Percentiles rank a stretch among this genome's conserved stretches.
Conservation (phyloP, 1,284 basidiomycete genomes). For the Cystobasidium pallidum region DNA sequence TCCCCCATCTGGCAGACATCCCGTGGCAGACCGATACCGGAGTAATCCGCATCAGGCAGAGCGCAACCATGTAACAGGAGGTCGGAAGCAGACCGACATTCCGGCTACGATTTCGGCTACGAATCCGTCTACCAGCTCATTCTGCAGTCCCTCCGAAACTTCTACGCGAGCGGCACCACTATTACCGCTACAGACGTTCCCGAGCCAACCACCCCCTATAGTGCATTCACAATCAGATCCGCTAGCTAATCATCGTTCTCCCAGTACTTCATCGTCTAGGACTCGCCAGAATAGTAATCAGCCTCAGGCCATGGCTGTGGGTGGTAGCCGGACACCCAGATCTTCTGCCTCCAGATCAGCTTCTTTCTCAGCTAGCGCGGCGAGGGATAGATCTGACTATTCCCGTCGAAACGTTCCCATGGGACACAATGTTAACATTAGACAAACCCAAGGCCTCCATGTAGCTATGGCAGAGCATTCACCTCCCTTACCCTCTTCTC, state of each 20-base stretch:
- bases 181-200: not conserved
- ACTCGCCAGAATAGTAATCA: not conserved
- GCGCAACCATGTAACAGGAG: not conserved
- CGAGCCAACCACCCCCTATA: constrained; percentile 11
- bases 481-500: constrained; percentile 37
- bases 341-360: constrained; percentile 28
- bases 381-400: not conserved
- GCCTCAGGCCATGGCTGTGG: not conserved
- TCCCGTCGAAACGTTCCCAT: constrained; percentile 9
- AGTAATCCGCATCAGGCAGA: not conserved
- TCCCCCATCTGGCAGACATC: constrained; percentile 3
- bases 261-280: not conserved
- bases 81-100: not conserved
- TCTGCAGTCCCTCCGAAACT: not conserved
- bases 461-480: not conserved
- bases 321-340: not conserved
- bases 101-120: not conserved
- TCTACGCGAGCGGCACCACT: constrained; percentile 7
- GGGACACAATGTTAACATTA: not conserved
- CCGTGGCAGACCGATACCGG: constrained; percentile 7
- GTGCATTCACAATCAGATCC: constrained; percentile 35
- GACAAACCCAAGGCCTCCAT: not conserved
- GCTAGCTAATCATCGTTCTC: not conserved
- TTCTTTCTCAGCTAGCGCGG: constrained; percentile 13
- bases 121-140: not conserved